Base-by-base conservation (phyloP, 495 filamentous ascomycete species). In the Staphylotrichum longicolle region DNA sequence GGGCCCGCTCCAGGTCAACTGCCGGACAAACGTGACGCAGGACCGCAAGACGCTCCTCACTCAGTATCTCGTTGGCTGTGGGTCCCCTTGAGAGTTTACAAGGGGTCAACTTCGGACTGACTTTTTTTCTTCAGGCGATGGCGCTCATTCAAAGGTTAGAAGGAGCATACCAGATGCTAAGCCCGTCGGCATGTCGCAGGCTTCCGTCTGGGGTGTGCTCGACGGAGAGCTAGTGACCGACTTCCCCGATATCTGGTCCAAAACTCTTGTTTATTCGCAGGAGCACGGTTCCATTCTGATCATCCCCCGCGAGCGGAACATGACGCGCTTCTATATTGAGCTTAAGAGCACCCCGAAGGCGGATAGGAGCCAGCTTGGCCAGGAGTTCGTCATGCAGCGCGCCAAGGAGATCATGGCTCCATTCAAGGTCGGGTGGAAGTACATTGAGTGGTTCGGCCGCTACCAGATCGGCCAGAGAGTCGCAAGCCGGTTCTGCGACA, bases 181-280 rank as follows among this genome's bases (percentile, higher is more conserved):
- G 57, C 77, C 85, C 15, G 76, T 83, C 53, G 85, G 86, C 33
- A 74, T 84, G 54, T 83, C 83, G 51, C 83, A 80, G 37, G 82
- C 86, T 60, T 83, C 84, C 14, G 78, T 86, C n/a, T 89, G 86
- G 86, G 86, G 85, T 45, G 86, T 89, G 15, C 70, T 89, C 30
- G 86, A 89, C 66, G 85, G 85, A 11, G 84, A 87, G 52, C 78
- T 88, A 14, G 76, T 82, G 20, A 88, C 86, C 30, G 77, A 86
- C 68, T 89, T 89, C 66, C 86, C 86, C 7, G 86, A 89, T 66
- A 78, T 89, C 32, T 88, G 86, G 85, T 86, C 82, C 70, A 89
- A 88, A 72, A 83, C 83, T 45, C 71, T 78, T 15, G 80, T 89
- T 5, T 81, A 82, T 49, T 83, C 82, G 20, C 78, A 87, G 58